Evolutionary conservation across 192 early-diverging fungal genomes (phyloP).

Genomic region (Ambispora gerdemannii): DNA sequence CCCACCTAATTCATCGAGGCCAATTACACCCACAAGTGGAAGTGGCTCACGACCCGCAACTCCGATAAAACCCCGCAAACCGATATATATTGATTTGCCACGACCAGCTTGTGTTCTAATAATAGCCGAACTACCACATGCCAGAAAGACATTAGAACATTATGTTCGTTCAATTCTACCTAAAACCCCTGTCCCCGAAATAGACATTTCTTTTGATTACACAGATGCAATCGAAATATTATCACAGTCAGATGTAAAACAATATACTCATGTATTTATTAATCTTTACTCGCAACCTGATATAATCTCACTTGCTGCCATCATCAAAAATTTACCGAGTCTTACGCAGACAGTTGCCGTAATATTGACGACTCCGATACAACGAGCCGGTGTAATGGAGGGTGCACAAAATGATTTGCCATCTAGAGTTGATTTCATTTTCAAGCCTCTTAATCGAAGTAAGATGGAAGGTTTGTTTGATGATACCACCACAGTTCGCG

Average conservation of each 20-base stretch:
- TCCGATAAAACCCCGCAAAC: constrained; percentile 3
- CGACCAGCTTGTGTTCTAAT: constrained; percentile 38
- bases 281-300: constrained; percentile 46
- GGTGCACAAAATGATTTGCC: constrained; percentile 39
- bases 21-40: not conserved
- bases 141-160: constrained; percentile 42
- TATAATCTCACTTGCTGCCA: constrained; percentile 36
- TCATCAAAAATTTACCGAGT: constrained; percentile 22
- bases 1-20: not conserved
- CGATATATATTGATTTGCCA: not conserved
- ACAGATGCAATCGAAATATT: constrained; percentile 42
- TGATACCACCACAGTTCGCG: constrained; percentile 30
- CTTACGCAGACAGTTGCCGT: constrained; percentile 33
- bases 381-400: constrained; percentile 49
- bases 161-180: constrained; percentile 37
- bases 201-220: constrained; percentile 43
- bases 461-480: constrained; percentile 50
- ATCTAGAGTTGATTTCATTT: constrained; percentile 48
- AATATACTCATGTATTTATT: constrained; percentile 28
- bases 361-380: constrained; percentile 56
- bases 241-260: not conserved
- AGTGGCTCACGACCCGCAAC: not conserved
- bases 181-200: constrained; percentile 26
- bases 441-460: constrained; percentile 53
- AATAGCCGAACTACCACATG: constrained; percentile 41